phyloP scores from a whole-genome alignment of 2,329 filamentous ascomycete species.

The Xylariaceae sp. region DNA sequence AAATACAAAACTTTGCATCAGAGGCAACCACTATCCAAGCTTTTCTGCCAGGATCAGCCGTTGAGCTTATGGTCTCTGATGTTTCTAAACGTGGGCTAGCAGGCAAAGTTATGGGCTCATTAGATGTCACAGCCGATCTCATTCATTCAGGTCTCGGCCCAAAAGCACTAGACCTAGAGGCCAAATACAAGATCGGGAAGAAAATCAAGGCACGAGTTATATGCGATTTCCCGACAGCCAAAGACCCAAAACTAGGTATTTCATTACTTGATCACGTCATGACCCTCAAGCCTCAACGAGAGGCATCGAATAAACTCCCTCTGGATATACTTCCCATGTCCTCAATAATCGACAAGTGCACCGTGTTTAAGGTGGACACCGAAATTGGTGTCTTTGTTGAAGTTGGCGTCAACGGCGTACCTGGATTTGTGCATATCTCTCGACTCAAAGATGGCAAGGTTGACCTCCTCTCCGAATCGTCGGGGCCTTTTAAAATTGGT shows the following conservation, averaged over 20 bases:
- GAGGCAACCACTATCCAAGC: conserved; percentile 87
- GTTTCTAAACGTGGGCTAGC: conserved; percentile 75
- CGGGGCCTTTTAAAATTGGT: conserved; percentile 78
- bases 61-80: conserved; percentile 82
- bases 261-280: conserved; percentile 87
- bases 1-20: conserved; percentile 67
- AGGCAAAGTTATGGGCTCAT: conserved; percentile 89
- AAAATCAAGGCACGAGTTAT: conserved; percentile 87
- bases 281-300: conserved; percentile 59
- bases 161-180: conserved; percentile 71
- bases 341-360: conserved; percentile 76
- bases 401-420: conserved; percentile 68
- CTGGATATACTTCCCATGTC: conserved; percentile 71
- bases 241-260: conserved; percentile 83
- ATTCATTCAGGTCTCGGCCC: conserved; percentile 84
- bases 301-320: conserved; percentile 53
- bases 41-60: conserved; percentile 89
- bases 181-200: conserved; percentile 81
- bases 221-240: conserved; percentile 81
- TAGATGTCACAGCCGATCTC: conserved; percentile 89
- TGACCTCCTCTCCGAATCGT: conserved; percentile 77
- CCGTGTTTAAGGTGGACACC: conserved; percentile 78
- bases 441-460: conserved; percentile 88
- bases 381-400: conserved; percentile 83
- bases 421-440: conserved; percentile 95